Conservation (phyloP, 441 rosid genomes). For the Dalechampia spathulata region DNA sequence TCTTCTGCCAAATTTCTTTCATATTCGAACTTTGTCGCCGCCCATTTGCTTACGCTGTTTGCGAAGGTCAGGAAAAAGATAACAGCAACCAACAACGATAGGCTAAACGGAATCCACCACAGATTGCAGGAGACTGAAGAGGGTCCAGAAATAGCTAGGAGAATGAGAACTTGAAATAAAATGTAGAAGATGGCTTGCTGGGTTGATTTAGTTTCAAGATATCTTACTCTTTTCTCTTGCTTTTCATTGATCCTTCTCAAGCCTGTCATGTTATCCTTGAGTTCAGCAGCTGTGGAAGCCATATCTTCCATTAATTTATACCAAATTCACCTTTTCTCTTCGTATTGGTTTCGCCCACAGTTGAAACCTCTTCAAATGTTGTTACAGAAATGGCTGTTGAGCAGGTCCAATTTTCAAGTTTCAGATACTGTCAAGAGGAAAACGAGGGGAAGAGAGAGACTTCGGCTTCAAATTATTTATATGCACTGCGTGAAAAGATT, state of each 20-base stretch:
- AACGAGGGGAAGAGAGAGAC: no score
- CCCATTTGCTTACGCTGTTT: not conserved
- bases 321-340: no score
- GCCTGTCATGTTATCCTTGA: not conserved
- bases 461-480: no score
- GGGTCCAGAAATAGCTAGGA: not conserved
- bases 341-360: no score
- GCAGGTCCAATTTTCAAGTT: no score
- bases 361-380: no score
- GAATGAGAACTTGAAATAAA: not conserved
- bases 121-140: not conserved
- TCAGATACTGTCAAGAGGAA: no score
- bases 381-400: no score
- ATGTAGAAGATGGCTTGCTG: not conserved
- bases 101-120: not conserved
- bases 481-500: no score
- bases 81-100: not conserved
- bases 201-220: not conserved
- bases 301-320: not conserved
- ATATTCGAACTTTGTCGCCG: not conserved
- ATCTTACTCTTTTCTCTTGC: not conserved
- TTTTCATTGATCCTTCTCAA: not conserved
- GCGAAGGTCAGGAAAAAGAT: not conserved
- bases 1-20: not conserved
- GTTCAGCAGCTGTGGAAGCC: not conserved